phyloP scores from a whole-genome alignment of 768 basidiomycete genomes.

The Boletus reticulatus region DNA sequence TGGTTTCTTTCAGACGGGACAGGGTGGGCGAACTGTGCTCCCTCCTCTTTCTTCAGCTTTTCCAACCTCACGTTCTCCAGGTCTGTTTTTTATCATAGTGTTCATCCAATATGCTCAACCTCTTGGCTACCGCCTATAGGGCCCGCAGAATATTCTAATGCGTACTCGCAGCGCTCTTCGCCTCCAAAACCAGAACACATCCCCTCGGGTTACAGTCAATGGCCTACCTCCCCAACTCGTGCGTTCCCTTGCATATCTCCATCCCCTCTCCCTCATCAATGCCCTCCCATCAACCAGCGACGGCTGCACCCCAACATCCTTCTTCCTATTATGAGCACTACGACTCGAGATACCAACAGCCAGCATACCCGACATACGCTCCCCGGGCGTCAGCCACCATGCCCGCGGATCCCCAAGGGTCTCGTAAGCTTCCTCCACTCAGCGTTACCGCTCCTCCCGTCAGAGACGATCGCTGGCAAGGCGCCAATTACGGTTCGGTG shows the following conservation, averaged over 20 bases:
- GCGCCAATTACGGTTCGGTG: slow-evolving; percentile 37
- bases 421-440: slow-evolving; percentile 60
- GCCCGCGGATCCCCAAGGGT: slow-evolving; percentile 46
- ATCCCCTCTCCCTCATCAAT: neutral
- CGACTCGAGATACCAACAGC: slow-evolving; percentile 46
- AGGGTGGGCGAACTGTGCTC: slow-evolving; percentile 88
- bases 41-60: slow-evolving; percentile 82
- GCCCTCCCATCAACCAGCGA: slow-evolving; percentile 9
- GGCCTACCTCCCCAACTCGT: slow-evolving; percentile 34
- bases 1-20: slow-evolving; percentile 72
- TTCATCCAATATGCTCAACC: slow-evolving; percentile 57
- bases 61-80: slow-evolving; percentile 90
- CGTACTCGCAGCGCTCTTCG: slow-evolving; percentile 64
- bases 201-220: slow-evolving; percentile 47
- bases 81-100: slow-evolving; percentile 67
- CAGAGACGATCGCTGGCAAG: slow-evolving; percentile 50
- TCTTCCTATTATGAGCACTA: slow-evolving; percentile 55
- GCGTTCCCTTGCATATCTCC: slow-evolving; percentile 27
- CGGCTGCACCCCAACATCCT: slow-evolving; percentile 48
- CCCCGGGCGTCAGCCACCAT: slow-evolving; percentile 50
- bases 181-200: slow-evolving; percentile 59
- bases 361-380: slow-evolving; percentile 44
- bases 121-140: slow-evolving; percentile 54
- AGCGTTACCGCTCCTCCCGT: slow-evolving; percentile 39
- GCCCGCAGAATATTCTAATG: slow-evolving; percentile 54